Base-by-base conservation (phyloP, 352 stramenopile species). In the Globisporangium mamillatum region DNA sequence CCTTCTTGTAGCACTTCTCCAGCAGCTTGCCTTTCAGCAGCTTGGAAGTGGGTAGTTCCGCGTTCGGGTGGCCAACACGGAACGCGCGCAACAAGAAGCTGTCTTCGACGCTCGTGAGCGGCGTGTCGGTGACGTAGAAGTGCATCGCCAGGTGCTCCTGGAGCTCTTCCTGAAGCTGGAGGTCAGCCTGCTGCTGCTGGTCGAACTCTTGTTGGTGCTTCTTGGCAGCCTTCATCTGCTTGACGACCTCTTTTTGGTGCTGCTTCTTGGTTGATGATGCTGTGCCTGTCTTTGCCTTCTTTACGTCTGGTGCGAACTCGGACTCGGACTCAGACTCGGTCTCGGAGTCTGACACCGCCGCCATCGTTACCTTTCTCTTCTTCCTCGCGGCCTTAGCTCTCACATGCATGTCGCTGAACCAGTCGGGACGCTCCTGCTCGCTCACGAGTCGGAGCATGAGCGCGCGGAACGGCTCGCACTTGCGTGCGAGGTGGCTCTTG, bases 401-500 rank as follows among this genome's bases (percentile, higher is more conserved):
- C 18, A 29, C 60, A 8, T 27, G 25, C 25, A 68, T 44, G 4
- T 63, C 25, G 20, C 36, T 63, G 63, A 63, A 91, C 82, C 82
- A 91, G 24, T 80, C 72, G 1, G 82, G 82, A 0, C 54, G 63
- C n/a, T 80, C 72, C 7, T 76, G 65, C n/a, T 52, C 56, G 24
- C 72, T 56, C 10, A 60, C 60, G 14, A 81, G 50, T 0, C 63
- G 60, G 18, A 77, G 74, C 65, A 89, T 77, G 3, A 75, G 60
- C 53, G 58, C 62, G n/a, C 87, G 69, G 63, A 88, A 89, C 22
- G 75, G 69, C 32, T 65, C 64, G 60, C 82, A 89, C 61, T 83
- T 83, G 70, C 86, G 80, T 29, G 63, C 63, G 16, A 89, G 71
- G 64, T 91, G 80, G 67, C 73, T 68, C 27, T 82, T 82, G 50